These are phyloP conservation scores for Penicillium argentinense DNA, from an alignment of 495 filamentous ascomycete genomes.

Conservation along the genomic window DNA sequence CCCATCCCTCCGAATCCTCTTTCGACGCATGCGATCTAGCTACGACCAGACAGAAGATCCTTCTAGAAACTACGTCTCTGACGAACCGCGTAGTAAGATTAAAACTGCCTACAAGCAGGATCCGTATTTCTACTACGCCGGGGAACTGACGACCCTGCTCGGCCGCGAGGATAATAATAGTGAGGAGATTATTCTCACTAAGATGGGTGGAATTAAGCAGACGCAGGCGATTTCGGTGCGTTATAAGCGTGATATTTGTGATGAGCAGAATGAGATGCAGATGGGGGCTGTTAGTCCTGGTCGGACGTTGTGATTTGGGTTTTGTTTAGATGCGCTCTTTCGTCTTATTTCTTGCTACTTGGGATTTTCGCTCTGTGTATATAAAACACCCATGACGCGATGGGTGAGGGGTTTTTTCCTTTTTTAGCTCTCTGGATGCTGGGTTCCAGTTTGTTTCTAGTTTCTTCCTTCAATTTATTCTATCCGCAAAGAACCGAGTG, in stretches of 20 bases:
- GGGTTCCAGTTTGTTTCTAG: no score
- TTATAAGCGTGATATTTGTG: conserved; percentile 3
- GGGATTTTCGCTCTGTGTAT: no score
- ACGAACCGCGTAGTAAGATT: not conserved
- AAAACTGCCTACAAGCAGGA: not conserved
- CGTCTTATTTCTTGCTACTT: no score
- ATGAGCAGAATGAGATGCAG: not conserved
- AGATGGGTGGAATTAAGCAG: conserved; percentile 2
- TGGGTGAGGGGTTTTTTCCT: no score
- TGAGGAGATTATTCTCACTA: conserved; percentile 1
- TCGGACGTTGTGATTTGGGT: not conserved
- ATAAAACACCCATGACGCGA: no score
- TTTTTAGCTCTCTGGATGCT: no score
- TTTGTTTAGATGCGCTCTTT: no score
- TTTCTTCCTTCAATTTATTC: no score
- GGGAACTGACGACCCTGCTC: not conserved
- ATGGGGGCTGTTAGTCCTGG: conserved; percentile 1
- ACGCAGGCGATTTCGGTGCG: conserved; percentile 6
- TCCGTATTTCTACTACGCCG: conserved; percentile 2
- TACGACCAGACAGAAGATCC: conserved; percentile 1
- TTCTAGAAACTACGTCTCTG: not conserved
- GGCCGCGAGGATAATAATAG: conserved; percentile 2
- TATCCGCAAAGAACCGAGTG: no score
- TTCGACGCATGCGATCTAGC: conserved; percentile 16
- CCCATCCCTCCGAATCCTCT: conserved; percentile 19